Evolutionary conservation across 441 rosid genomes (phyloP).

Genomic region (Bocquillonia castaneifolia): DNA sequence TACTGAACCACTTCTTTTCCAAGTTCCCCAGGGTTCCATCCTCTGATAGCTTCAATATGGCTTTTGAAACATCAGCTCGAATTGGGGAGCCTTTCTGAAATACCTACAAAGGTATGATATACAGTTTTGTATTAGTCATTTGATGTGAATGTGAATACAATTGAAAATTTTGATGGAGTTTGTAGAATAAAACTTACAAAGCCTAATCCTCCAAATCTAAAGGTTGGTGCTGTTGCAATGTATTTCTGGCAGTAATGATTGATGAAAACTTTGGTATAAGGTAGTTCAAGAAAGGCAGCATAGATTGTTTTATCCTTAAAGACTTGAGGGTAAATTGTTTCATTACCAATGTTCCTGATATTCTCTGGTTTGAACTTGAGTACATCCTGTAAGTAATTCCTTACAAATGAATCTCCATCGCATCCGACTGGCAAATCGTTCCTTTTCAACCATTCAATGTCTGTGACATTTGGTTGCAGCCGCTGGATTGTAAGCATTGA

Average conservation of each 20-base stretch:
- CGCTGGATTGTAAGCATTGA: constrained; percentile 45
- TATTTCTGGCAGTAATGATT: constrained; percentile 32
- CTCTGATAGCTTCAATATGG: constrained; percentile 38
- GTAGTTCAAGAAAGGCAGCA: constrained; percentile 51
- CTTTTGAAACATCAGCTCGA: constrained; percentile 39
- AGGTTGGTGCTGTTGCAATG: constrained; percentile 20
- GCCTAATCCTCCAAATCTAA: constrained; percentile 45
- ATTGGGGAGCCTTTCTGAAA: constrained; percentile 50
- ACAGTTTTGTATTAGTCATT: neutral
- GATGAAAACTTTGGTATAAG: constrained; percentile 37
- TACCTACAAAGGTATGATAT: constrained; percentile 24
- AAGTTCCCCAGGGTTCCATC: constrained; percentile 28
- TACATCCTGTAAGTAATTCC: constrained; percentile 27
- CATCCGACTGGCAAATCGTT: constrained; percentile 32
- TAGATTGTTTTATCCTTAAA: constrained; percentile 21
- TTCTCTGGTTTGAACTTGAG: constrained; percentile 25
- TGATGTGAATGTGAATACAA: neutral
- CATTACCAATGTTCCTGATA: constrained; percentile 16
- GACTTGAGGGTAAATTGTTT: constrained; percentile 14
- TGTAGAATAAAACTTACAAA: constrained; percentile 26
- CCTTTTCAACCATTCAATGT: constrained; percentile 28
- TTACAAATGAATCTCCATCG: constrained; percentile 38
- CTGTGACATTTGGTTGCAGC: constrained; percentile 27
- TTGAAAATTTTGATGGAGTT: neutral
- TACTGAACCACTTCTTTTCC: constrained; percentile 30